Percentiles rank a stretch among this genome's conserved stretches.
Conservation (phyloP, 345 rosid genomes). For the Eucalyptus microcorys region DNA sequence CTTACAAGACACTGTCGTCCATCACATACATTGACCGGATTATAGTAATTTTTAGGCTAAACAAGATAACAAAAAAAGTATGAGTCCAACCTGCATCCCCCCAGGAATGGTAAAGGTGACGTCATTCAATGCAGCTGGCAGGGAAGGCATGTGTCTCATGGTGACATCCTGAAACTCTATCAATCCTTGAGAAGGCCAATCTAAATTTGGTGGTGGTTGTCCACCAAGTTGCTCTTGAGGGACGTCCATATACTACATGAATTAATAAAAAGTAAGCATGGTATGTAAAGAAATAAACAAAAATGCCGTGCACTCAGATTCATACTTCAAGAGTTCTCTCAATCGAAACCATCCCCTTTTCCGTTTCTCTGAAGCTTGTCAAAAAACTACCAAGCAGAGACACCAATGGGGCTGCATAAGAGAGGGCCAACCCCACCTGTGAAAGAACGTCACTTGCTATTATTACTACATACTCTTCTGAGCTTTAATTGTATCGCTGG, state of each 20-base stretch:
- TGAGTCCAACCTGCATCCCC: conserved; percentile 50
- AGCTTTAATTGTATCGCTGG: neutral
- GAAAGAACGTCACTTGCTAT: neutral
- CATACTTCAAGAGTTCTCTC: conserved; percentile 84
- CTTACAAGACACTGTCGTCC: neutral
- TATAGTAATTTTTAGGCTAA: neutral
- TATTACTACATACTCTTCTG: neutral
- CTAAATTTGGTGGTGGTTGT: conserved; percentile 20
- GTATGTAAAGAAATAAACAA: neutral
- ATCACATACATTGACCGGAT: neutral
- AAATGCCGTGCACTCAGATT: neutral
- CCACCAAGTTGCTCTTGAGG: conserved; percentile 70
- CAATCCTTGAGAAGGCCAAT: conserved; percentile 68
- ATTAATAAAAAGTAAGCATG: neutral
- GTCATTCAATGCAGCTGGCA: conserved; percentile 54
- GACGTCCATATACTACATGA: conserved; percentile 66
- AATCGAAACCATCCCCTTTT: conserved; percentile 88
- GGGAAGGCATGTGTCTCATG: conserved; percentile 62
- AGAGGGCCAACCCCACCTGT: conserved; percentile 90
- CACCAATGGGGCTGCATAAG: conserved; percentile 83
- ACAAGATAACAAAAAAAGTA: neutral
- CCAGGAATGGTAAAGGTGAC: conserved; percentile 52
- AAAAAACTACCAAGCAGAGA: conserved; percentile 77
- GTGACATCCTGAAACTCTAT: conserved; percentile 70
- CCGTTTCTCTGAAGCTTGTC: conserved; percentile 91